Conservation (phyloP, 345 rosid genomes). For the Murraya paniculata region DNA sequence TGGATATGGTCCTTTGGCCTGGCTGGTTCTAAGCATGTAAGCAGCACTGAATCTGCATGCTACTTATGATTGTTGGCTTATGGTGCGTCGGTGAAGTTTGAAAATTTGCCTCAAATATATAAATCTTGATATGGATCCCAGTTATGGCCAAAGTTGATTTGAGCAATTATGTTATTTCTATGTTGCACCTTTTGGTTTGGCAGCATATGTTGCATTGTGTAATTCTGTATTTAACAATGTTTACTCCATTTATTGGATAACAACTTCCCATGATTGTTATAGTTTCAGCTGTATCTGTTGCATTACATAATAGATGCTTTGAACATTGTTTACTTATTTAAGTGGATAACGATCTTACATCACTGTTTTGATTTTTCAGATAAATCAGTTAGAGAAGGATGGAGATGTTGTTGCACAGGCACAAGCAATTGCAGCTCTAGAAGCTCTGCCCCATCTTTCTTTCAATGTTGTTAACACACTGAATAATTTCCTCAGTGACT, state of each 20-base stretch:
- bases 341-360: not conserved
- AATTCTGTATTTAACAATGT: not conserved
- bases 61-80: not conserved
- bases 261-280: not conserved
- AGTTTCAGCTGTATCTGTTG: not conserved
- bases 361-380: constrained; percentile 39
- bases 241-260: not conserved
- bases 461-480: constrained; percentile 75
- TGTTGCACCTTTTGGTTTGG: not conserved
- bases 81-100: not conserved
- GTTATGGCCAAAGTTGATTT: not conserved
- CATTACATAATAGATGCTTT: not conserved
- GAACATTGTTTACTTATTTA: not conserved
- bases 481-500: constrained; percentile 69
- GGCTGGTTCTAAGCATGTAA: not conserved
- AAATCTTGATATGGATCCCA: not conserved
- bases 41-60: not conserved
- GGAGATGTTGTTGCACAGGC: constrained; percentile 97
- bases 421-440: constrained; percentile 75
- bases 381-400: constrained; percentile 93
- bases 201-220: not conserved
- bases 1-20: not conserved
- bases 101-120: not conserved
- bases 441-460: constrained; percentile 70
- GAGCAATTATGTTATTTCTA: not conserved